phyloP scores from a whole-genome alignment of 345 rosid genomes.

The Salix purpurea region DNA sequence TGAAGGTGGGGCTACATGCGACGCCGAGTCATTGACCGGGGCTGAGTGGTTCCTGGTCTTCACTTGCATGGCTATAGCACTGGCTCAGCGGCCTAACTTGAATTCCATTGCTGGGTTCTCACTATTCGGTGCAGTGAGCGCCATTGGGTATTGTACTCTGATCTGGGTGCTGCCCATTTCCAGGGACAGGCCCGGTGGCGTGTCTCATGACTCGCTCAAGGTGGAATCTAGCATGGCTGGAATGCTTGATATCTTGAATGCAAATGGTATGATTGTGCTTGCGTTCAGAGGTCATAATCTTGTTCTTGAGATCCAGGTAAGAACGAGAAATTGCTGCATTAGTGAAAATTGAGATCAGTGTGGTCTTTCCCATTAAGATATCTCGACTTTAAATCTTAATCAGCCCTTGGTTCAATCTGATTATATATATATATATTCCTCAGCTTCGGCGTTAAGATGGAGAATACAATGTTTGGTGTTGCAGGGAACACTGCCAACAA shows the following conservation, averaged over 20 bases:
- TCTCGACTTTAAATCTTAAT: no score
- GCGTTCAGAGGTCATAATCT: conserved; percentile 59
- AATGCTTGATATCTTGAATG: conserved; percentile 25
- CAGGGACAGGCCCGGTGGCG: conserved; percentile 19
- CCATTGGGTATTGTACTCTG: conserved; percentile 28
- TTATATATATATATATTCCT: no score
- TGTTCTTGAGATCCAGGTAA: conserved; percentile 60
- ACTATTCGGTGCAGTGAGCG: conserved; percentile 34
- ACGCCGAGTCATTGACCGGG: conserved; percentile 21
- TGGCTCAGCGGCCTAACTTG: conserved; percentile 47
- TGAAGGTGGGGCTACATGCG: conserved; percentile 6
- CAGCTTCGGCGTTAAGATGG: no score
- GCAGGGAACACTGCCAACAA: conserved; percentile 55
- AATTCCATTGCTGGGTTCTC: conserved; percentile 42
- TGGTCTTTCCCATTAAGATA: no score
- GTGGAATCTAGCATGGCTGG: conserved; percentile 16
- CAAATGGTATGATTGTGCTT: conserved; percentile 42
- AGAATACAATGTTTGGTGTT: not conserved
- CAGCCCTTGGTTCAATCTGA: no score
- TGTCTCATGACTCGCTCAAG: conserved; percentile 13
- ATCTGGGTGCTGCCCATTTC: conserved; percentile 35
- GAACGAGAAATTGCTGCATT: no score
- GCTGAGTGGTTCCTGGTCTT: conserved; percentile 45
- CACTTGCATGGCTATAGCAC: conserved; percentile 32
- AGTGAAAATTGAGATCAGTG: no score